Base-by-base conservation (phyloP, 208 protist genomes). In the Crithidia bombi region DNA sequence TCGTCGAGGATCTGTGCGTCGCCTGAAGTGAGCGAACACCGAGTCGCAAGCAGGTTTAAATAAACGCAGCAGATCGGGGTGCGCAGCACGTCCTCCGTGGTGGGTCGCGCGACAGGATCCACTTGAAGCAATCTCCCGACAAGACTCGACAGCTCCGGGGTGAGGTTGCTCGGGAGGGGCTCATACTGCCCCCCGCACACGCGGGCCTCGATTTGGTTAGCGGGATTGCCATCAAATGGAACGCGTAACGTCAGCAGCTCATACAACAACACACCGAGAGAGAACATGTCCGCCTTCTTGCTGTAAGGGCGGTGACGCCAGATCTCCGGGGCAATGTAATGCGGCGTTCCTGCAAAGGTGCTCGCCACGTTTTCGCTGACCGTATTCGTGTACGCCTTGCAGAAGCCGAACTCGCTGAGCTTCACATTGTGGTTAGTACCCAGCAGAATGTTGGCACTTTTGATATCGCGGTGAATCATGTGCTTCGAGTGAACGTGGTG, bases 311-410 rank as follows among this genome's bases (percentile, higher is more conserved):
- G 82, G 36, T 87, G 69, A 25, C 83, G 81, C 83, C 89, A 97
- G 36, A 98, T 86, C 80, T 98, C 94, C 14, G 96, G 96, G 3
- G 91, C 81, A 17, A 98, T 64, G 77, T 97, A 98, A 70, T 94
- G 93, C 26, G 93, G 90, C 21, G 89, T 94, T 38, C 90, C 91
- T 44, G 76, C 81, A 73, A 94, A 90, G 19, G 83, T 81, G 32
- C 64, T 57, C n/a, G 65, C 78, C 32, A 77, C 64, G 28, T 83
- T 69, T 7, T 86, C 71, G 26, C 75, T 77, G 12, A 85, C 82
- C 14, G 78, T 78, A 5, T 38, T 67, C 0, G 65, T 69, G 54
- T 79, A 75, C 62, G 65, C 51, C 62, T 86, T 85, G 68, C 76
- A 85, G 26, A 90, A 87, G 21, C 86, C 86, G 61, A 95, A 94